Evolutionary conservation across 305 asterid species (phyloP).

Genomic region (Solanum hybrid): DNA sequence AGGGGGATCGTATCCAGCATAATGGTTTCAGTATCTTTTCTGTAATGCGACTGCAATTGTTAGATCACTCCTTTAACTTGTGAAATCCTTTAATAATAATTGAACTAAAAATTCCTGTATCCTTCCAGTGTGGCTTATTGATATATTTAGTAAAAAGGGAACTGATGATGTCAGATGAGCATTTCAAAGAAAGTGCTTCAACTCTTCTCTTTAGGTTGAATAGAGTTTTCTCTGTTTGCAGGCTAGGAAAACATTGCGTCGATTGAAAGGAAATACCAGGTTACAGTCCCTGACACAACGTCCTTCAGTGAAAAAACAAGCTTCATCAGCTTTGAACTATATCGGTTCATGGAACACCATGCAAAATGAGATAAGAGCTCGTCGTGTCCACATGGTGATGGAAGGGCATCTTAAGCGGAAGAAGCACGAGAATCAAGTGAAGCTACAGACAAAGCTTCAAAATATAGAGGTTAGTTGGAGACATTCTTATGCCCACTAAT

Average conservation of each 20-base stretch:
- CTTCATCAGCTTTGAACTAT: constrained; percentile 47
- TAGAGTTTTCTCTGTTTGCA: constrained; percentile 17
- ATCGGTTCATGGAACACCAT: constrained; percentile 72
- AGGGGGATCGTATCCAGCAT: background rate
- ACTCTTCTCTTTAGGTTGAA: background rate
- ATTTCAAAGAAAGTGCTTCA: background rate
- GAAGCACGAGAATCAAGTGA: constrained; percentile 70
- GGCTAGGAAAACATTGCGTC: constrained; percentile 59
- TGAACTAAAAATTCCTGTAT: background rate
- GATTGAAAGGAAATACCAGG: constrained; percentile 47
- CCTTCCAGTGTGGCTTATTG: background rate
- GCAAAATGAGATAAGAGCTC: constrained; percentile 61
- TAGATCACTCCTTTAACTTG: background rate
- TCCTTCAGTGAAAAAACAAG: constrained; percentile 62
- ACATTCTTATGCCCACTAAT: background rate
- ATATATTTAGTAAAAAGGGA: background rate
- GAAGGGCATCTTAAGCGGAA: constrained; percentile 72
- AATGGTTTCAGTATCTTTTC: background rate
- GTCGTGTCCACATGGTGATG: constrained; percentile 61
- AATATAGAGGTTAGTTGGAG: constrained; percentile 57
- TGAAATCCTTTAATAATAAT: background rate
- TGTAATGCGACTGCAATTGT: background rate
- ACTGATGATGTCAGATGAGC: background rate
- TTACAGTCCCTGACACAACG: constrained; percentile 44
- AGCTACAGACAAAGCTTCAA: constrained; percentile 82